Conservation (phyloP, 2,329 filamentous ascomycete genomes). For the Hymenoscyphus repandus region DNA sequence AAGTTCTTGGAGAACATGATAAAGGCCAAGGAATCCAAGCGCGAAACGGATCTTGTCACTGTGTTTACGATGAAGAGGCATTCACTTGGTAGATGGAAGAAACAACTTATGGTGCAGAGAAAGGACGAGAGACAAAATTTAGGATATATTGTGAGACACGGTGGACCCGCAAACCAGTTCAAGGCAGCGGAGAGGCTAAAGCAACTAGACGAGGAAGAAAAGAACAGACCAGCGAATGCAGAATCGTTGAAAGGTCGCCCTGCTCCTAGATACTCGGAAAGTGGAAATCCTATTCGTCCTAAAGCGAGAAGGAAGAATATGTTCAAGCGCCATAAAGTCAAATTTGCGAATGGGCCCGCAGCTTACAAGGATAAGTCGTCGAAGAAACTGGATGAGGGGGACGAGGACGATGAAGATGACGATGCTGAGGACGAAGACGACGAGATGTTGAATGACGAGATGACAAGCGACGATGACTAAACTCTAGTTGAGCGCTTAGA, state of each 20-base stretch:
- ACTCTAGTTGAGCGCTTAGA: not conserved
- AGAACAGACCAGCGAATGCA: not conserved
- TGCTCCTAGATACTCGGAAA: no score
- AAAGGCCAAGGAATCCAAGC: slow-evolving; percentile 56
- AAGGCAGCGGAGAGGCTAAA: not conserved
- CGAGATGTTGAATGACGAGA: not conserved
- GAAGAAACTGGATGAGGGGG: not conserved
- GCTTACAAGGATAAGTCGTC: not conserved
- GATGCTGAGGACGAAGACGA: not conserved
- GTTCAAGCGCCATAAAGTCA: no score
- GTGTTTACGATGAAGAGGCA: slow-evolving; percentile 42
- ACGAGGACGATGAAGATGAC: not conserved
- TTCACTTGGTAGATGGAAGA: slow-evolving; percentile 20
- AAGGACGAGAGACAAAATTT: slow-evolving; percentile 16
- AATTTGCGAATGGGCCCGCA: no score
- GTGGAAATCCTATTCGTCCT: no score
- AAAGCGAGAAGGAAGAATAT: no score
- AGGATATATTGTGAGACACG: slow-evolving; percentile 12
- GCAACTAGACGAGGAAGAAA: slow-evolving; percentile 4
- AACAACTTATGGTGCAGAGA: slow-evolving; percentile 12
- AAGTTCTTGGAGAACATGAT: slow-evolving; percentile 62
- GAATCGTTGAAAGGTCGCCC: no score
- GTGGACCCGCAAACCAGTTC: not conserved
- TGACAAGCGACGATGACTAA: not conserved
- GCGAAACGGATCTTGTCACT: slow-evolving; percentile 61